Conservation (phyloP, 2,329 filamentous ascomycete genomes). For the Sporothrix pallida region DNA sequence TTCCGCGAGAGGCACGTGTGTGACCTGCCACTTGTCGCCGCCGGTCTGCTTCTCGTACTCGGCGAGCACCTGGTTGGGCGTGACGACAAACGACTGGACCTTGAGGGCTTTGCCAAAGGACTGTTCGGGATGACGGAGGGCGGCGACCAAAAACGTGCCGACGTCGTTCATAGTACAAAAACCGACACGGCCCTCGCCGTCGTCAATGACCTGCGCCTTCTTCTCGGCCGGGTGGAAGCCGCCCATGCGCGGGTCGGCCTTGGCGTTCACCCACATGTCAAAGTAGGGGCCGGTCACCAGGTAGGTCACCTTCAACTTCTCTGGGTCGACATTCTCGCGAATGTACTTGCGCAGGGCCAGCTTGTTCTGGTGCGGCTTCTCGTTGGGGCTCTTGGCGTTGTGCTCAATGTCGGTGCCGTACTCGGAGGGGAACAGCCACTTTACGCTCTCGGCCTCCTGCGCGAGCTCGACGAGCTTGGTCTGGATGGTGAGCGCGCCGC, state of each 20-base stretch:
- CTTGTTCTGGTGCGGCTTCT: slow-evolving; percentile 73
- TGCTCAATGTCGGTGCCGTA: slow-evolving; percentile 72
- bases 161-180: slow-evolving; percentile 76
- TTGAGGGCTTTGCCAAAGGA: slow-evolving; percentile 64
- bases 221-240: slow-evolving; percentile 64
- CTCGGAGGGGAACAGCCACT: slow-evolving; percentile 71
- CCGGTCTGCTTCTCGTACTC: slow-evolving; percentile 72
- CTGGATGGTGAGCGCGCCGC: slow-evolving; percentile 66
- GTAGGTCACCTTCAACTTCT: slow-evolving; percentile 66
- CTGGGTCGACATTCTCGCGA: slow-evolving; percentile 51
- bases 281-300: slow-evolving; percentile 73
- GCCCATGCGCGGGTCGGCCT: slow-evolving; percentile 53
- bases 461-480: slow-evolving; percentile 66
- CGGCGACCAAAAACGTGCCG: slow-evolving; percentile 67
- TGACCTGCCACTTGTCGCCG: slow-evolving; percentile 60
- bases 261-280: slow-evolving; percentile 62
- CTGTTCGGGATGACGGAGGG: slow-evolving; percentile 61
- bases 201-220: slow-evolving; percentile 65
- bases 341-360: slow-evolving; percentile 69
- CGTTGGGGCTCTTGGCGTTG: slow-evolving; percentile 59
- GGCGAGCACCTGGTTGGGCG: slow-evolving; percentile 64
- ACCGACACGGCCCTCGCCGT: slow-evolving; percentile 65
- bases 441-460: slow-evolving; percentile 58
- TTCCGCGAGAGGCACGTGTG: slow-evolving; percentile 58
- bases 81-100: slow-evolving; percentile 74